These are phyloP conservation scores for Monosporascus sp. DNA, from an alignment of 2,329 filamentous ascomycete genomes.

Conservation along the genomic window DNA sequence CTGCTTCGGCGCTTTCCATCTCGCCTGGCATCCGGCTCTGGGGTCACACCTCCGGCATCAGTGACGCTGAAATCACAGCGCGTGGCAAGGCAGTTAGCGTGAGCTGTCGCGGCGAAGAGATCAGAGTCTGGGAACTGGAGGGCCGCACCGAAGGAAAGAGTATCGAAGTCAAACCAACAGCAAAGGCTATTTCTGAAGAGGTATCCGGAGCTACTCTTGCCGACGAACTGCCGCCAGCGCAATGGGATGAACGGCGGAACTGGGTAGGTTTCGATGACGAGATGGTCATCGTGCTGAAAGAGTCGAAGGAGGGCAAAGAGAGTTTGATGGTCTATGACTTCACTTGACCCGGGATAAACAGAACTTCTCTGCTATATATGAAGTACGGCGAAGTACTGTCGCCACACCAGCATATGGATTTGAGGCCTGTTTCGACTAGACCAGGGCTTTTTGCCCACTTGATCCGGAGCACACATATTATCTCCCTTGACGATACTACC, in stretches of 20 bases:
- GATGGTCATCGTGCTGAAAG: conserved; percentile 80
- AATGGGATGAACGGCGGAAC: conserved; percentile 43
- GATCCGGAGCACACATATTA: too few species aligned
- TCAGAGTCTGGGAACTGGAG: conserved; percentile 86
- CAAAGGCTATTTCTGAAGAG: conserved; percentile 16
- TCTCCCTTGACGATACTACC: too few species aligned
- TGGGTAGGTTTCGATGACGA: conserved; percentile 90
- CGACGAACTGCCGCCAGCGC: conserved; percentile 1
- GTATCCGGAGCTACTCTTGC: conserved; percentile 5
- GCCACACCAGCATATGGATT: too few species aligned
- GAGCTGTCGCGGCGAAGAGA: conserved; percentile 70
- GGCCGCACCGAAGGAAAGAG: conserved; percentile 50
- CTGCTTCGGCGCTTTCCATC: conserved; percentile 58
- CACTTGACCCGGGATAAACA: conserved; percentile 33
- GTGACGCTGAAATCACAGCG: conserved; percentile 76
- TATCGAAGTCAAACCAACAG: conserved; percentile 44
- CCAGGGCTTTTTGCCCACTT: too few species aligned
- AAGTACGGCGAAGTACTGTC: too few species aligned
- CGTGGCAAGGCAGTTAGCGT: conserved; percentile 88
- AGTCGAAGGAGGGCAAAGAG: conserved; percentile 61
- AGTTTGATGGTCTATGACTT: conserved; percentile 85
- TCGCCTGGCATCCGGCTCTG: conserved; percentile 72
- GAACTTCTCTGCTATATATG: too few species aligned
- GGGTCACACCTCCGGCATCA: conserved; percentile 88
- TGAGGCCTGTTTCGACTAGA: too few species aligned